Conservation (phyloP, 768 basidiomycete species). For the Serendipita indica region DNA sequence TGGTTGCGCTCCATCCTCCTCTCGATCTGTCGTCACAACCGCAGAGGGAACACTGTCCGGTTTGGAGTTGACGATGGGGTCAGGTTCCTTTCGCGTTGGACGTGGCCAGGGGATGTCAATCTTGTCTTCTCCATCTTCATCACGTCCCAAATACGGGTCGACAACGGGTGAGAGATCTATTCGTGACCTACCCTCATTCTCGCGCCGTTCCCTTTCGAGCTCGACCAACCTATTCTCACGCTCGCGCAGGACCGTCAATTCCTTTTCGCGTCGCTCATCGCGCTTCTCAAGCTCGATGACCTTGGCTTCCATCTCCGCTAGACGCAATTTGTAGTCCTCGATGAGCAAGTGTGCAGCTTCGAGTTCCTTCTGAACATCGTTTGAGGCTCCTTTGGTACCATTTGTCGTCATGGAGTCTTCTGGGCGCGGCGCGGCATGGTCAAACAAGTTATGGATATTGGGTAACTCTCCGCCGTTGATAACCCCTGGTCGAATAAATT, state of each 20-base stretch:
- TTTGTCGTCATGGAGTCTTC: background rate
- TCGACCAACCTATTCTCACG: background rate
- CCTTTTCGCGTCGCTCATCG: slow-evolving; percentile 10
- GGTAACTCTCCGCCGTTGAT: slow-evolving; percentile 18
- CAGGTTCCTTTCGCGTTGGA: background rate
- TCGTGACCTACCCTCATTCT: background rate
- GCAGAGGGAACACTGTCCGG: background rate
- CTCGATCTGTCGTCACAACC: background rate
- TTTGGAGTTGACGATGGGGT: background rate
- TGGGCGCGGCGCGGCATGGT: background rate
- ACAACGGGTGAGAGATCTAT: background rate
- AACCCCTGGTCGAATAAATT: background rate
- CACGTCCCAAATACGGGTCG: background rate
- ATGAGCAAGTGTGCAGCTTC: slow-evolving; percentile 18
- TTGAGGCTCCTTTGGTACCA: slow-evolving; percentile 1
- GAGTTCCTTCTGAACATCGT: slow-evolving; percentile 19
- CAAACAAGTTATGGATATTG: slow-evolving; percentile 12
- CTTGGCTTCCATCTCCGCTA: slow-evolving; percentile 22
- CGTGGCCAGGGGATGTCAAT: slow-evolving; percentile 7
- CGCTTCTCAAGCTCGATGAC: slow-evolving; percentile 20
- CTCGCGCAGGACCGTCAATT: background rate
- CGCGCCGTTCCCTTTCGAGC: background rate
- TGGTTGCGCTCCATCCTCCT: background rate
- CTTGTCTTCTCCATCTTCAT: background rate
- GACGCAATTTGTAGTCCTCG: slow-evolving; percentile 20